Conservation (phyloP, 345 rosid species). For the Viola odorata region DNA sequence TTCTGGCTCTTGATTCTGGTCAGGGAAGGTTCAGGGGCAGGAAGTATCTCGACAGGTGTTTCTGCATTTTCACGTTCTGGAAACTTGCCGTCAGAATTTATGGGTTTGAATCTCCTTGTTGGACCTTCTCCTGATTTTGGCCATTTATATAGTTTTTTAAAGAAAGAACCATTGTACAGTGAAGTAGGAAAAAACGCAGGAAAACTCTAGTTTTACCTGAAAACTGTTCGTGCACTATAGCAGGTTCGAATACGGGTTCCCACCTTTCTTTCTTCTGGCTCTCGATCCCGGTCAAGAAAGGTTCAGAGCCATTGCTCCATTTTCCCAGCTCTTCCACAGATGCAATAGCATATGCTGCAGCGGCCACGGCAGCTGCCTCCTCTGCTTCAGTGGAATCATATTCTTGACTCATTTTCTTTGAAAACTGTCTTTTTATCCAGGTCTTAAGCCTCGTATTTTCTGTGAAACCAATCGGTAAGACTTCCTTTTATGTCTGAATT, state of each 20-base stretch:
- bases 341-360: slow-evolving; percentile 39
- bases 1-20: slow-evolving; percentile 27
- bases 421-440: slow-evolving; percentile 41
- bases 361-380: slow-evolving; percentile 40
- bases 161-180: neutral
- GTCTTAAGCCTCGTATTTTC: slow-evolving; percentile 34
- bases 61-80: slow-evolving; percentile 6
- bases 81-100: too few relatives aligned
- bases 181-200: too few relatives aligned
- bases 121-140: slow-evolving; percentile 18
- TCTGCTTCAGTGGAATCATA: slow-evolving; percentile 20
- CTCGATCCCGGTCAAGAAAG: slow-evolving; percentile 16
- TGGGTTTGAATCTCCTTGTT: neutral
- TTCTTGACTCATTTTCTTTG: slow-evolving; percentile 30
- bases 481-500: neutral
- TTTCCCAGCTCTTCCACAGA: slow-evolving; percentile 11
- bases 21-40: slow-evolving; percentile 4
- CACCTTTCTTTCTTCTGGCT: slow-evolving; percentile 25
- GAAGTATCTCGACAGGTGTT: slow-evolving; percentile 1
- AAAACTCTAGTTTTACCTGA: slow-evolving; percentile 16
- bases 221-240: slow-evolving; percentile 1
- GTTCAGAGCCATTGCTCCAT: neutral
- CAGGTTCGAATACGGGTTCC: slow-evolving; percentile 5
- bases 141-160: neutral
- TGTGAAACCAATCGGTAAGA: slow-evolving; percentile 22